Evolutionary conservation across 208 protist genomes (phyloP).

Genomic region (Porcisia deanei): DNA sequence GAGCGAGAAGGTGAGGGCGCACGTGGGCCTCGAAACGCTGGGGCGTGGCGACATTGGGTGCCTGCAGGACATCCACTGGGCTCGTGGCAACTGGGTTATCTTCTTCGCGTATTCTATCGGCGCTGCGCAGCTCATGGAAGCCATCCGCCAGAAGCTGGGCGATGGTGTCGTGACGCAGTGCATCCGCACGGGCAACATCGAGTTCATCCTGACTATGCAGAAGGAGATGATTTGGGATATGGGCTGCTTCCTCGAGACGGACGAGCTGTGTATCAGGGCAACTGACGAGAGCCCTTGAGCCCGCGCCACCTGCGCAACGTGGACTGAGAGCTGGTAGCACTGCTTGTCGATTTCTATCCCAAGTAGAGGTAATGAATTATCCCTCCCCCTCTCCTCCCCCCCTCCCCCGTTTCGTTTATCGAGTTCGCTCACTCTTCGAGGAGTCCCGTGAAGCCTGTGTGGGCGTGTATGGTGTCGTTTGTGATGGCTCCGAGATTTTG

Average conservation of each 20-base stretch:
- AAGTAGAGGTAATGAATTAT: neutral
- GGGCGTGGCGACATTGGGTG: slow-evolving; percentile 74
- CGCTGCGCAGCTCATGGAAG: slow-evolving; percentile 72
- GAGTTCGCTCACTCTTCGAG: too few relatives aligned
- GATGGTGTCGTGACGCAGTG: slow-evolving; percentile 38
- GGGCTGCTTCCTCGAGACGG: slow-evolving; percentile 45
- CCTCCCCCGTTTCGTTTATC: neutral
- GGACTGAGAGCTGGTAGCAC: slow-evolving; percentile 14
- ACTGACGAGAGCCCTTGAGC: slow-evolving; percentile 66
- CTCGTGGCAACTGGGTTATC: slow-evolving; percentile 51
- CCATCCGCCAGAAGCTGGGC: slow-evolving; percentile 51
- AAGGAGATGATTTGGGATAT: slow-evolving; percentile 64
- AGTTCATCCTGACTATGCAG: slow-evolving; percentile 42
- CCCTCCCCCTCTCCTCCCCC: neutral
- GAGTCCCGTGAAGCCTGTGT: too few relatives aligned
- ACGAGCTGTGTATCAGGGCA: slow-evolving; percentile 69
- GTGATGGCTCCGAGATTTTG: too few relatives aligned
- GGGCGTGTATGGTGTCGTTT: too few relatives aligned
- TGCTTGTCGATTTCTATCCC: neutral
- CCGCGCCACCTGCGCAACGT: slow-evolving; percentile 52
- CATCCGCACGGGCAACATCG: slow-evolving; percentile 53
- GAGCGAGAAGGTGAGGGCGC: slow-evolving; percentile 85
- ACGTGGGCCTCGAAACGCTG: slow-evolving; percentile 73
- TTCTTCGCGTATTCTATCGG: slow-evolving; percentile 88
- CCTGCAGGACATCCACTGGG: slow-evolving; percentile 92